Evolutionary conservation across 2,329 filamentous ascomycete species (phyloP).

Genomic region (Pseudohalonectria lignicola): DNA sequence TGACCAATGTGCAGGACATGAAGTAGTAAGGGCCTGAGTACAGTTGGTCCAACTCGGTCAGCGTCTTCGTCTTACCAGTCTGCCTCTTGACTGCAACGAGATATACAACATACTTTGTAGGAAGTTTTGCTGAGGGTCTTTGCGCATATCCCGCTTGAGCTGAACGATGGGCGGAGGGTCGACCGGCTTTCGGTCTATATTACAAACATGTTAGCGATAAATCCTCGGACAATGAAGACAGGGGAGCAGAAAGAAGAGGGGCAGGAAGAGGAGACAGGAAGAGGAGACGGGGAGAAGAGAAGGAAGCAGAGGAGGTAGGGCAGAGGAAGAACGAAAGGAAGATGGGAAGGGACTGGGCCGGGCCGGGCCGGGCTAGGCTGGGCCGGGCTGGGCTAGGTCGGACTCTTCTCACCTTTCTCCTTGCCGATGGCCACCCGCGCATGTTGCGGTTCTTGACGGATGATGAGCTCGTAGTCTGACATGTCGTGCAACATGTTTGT

Average conservation of each 20-base stretch:
- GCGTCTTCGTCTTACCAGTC: neutral
- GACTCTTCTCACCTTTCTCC: slow-evolving; percentile 51
- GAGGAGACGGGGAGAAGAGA: too few relatives aligned
- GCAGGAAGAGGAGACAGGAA: neutral
- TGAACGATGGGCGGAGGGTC: slow-evolving; percentile 81
- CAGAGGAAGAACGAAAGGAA: too few relatives aligned
- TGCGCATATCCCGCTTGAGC: slow-evolving; percentile 38
- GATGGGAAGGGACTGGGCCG: too few relatives aligned
- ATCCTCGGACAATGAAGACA: too few relatives aligned
- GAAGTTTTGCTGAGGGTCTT: slow-evolving; percentile 34
- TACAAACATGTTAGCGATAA: too few relatives aligned
- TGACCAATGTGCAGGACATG: slow-evolving; percentile 31
- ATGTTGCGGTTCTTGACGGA: slow-evolving; percentile 57
- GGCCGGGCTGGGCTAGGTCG: too few relatives aligned
- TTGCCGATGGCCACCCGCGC: slow-evolving; percentile 61
- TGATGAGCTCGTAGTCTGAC: slow-evolving; percentile 16
- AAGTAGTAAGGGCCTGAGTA: slow-evolving; percentile 36
- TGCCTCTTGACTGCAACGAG: neutral
- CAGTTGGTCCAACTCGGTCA: neutral
- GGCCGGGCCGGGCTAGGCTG: too few relatives aligned
- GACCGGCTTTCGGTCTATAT: slow-evolving; percentile 73
- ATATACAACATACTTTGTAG: slow-evolving; percentile 42
- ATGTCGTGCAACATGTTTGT: too few relatives aligned
- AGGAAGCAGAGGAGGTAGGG: too few relatives aligned
- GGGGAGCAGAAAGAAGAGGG: neutral